Evolutionary conservation across 1,284 basidiomycete genomes (phyloP).

Genomic region (Phenoliferia sp.): DNA sequence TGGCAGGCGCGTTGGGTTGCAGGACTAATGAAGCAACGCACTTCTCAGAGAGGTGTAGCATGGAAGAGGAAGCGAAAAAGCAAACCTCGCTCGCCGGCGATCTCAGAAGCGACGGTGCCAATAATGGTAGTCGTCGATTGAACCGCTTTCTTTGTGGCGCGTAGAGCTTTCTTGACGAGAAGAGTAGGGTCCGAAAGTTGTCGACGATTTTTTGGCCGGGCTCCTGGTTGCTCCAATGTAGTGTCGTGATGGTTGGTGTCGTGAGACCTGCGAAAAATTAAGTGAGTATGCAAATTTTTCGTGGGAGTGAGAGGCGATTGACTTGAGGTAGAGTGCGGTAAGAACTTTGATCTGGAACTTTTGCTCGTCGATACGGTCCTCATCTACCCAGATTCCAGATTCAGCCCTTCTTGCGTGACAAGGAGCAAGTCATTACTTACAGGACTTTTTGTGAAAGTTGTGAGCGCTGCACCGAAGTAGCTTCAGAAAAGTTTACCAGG

Average conservation of each 20-base stretch:
- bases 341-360: conserved; percentile 72
- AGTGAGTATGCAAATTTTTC: neutral
- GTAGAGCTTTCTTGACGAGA: conserved; percentile 65
- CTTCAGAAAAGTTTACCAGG: neutral
- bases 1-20: conserved; percentile 80
- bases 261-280: conserved; percentile 31
- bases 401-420: neutral
- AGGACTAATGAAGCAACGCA: conserved; percentile 54
- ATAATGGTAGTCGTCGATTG: conserved; percentile 41
- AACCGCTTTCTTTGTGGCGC: conserved; percentile 62
- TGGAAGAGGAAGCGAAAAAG: too few species aligned
- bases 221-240: conserved; percentile 51
- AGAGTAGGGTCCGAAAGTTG: conserved; percentile 53
- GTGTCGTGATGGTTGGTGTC: conserved; percentile 59
- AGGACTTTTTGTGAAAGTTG: conserved; percentile 83
- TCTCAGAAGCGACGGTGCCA: conserved; percentile 48
- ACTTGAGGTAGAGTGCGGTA: conserved; percentile 68
- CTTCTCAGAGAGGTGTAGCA: too few species aligned
- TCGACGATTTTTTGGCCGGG: conserved; percentile 43
- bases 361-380: conserved; percentile 75
- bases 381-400: conserved; percentile 5
- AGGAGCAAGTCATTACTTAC: conserved; percentile 39
- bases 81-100: conserved; percentile 57
- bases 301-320: conserved; percentile 3
- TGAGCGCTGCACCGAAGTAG: conserved; percentile 37